Percentiles rank a stretch among this genome's conserved stretches.
Conservation (phyloP, 345 rosid genomes). For the Triadica sebifera region DNA sequence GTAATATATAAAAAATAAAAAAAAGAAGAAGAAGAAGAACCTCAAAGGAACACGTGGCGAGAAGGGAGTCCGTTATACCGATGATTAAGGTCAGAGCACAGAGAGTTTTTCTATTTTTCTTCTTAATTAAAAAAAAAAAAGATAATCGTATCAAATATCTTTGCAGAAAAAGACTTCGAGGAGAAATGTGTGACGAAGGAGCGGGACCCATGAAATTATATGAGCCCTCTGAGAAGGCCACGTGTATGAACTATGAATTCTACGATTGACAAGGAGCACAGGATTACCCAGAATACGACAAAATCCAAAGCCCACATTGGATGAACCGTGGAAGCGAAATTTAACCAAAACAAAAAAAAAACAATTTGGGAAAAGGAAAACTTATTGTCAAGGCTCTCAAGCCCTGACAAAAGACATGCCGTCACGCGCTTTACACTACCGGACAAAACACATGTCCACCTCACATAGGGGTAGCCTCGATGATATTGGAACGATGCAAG, state of each 20-base stretch:
- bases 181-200: background rate
- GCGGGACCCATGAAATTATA: slow-evolving; percentile 24
- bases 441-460: slow-evolving; percentile 48
- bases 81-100: too few relatives aligned
- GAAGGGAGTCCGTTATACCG: too few relatives aligned
- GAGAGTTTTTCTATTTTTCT: too few relatives aligned
- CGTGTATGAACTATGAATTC: slow-evolving; percentile 27
- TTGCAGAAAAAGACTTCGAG: too few relatives aligned
- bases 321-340: slow-evolving; percentile 11
- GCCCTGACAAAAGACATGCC: slow-evolving; percentile 42
- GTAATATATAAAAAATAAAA: too few relatives aligned
- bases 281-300: slow-evolving; percentile 41
- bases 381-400: background rate
- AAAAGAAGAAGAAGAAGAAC: too few relatives aligned
- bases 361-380: background rate
- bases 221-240: background rate
- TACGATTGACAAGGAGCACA: slow-evolving; percentile 23
- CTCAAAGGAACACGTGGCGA: too few relatives aligned
- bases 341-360: background rate
- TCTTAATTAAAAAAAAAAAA: too few relatives aligned
- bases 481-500: slow-evolving; percentile 5
- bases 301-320: slow-evolving; percentile 39
- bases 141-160: too few relatives aligned
- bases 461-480: slow-evolving; percentile 30
- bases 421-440: slow-evolving; percentile 45